phyloP scores from a whole-genome alignment of 2,329 filamentous ascomycete species.

The Colletotrichum lindemuthianum region DNA sequence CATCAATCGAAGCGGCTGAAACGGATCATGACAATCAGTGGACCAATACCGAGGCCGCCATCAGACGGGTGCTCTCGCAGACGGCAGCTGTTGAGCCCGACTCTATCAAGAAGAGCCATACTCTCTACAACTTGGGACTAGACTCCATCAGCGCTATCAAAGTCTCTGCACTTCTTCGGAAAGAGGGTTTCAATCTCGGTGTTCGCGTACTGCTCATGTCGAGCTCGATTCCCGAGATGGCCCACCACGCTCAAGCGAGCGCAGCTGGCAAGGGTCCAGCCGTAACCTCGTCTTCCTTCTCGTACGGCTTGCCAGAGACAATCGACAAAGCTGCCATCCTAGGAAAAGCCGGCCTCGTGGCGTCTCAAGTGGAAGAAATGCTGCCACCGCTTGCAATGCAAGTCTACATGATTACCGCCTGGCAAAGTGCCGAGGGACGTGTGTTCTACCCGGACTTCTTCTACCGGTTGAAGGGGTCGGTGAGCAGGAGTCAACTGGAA shows the following conservation, averaged over 20 bases:
- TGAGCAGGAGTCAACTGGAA: conserved; percentile 55
- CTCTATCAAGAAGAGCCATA: conserved; percentile 69
- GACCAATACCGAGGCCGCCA: conserved; percentile 46
- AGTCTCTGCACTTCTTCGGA: conserved; percentile 75
- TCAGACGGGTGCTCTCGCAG: conserved; percentile 60
- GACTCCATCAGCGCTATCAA: conserved; percentile 95
- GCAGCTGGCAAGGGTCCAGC: conserved; percentile 1
- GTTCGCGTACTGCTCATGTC: conserved; percentile 78
- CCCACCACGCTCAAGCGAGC: conserved; percentile 43
- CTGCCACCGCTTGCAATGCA: conserved; percentile 82
- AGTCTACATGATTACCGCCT: conserved; percentile 80
- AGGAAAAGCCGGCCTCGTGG: conserved; percentile 49
- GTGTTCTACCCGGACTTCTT: conserved; percentile 81
- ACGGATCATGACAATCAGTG: conserved; percentile 41
- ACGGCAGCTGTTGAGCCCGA: conserved; percentile 69
- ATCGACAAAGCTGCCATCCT: conserved; percentile 55
- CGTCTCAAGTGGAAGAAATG: conserved; percentile 61
- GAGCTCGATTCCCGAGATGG: conserved; percentile 72
- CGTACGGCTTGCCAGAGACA: not conserved
- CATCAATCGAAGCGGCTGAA: not conserved
- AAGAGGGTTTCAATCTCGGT: conserved; percentile 67
- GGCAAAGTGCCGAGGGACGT: conserved; percentile 72
- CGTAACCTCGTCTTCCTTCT: not conserved
- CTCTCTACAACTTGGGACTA: conserved; percentile 84
- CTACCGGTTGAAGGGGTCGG: conserved; percentile 60